phyloP scores from a whole-genome alignment of 345 rosid genomes.

The Laguncularia racemosa region DNA sequence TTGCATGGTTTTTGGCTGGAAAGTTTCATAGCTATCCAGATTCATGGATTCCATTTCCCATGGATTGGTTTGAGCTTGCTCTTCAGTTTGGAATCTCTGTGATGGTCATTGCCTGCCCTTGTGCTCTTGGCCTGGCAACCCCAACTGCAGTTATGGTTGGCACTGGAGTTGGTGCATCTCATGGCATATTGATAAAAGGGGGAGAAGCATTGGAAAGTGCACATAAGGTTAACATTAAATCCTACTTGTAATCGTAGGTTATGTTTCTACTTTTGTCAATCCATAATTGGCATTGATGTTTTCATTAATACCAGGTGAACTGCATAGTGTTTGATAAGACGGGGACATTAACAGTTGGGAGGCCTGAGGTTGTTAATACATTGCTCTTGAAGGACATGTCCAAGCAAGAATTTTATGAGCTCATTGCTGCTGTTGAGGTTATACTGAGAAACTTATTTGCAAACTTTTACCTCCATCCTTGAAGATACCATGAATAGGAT shows the following conservation, averaged over 20 bases:
- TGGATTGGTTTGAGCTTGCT: constrained; percentile 80
- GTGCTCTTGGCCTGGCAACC: constrained; percentile 89
- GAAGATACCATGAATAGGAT: no score
- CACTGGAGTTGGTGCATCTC: constrained; percentile 94
- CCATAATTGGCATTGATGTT: no score
- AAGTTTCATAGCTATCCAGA: constrained; percentile 60
- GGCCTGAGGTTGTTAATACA: constrained; percentile 65
- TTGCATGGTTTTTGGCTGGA: constrained; percentile 74
- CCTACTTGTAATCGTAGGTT: background rate
- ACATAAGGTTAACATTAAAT: constrained; percentile 42
- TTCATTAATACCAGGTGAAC: constrained; percentile 35
- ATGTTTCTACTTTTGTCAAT: background rate
- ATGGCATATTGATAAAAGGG: constrained; percentile 79
- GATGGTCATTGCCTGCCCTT: constrained; percentile 93
- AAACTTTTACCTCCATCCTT: no score
- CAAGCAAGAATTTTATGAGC: constrained; percentile 61
- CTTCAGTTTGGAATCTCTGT: constrained; percentile 93
- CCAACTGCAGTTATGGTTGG: constrained; percentile 98
- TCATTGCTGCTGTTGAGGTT: constrained; percentile 74
- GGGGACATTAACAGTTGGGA: constrained; percentile 83
- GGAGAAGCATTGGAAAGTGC: constrained; percentile 85
- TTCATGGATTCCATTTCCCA: constrained; percentile 82
- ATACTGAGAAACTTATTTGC: no score
- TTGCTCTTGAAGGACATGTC: constrained; percentile 52
- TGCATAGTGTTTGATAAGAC: constrained; percentile 94